Base-by-base conservation (phyloP, 257 asterid genomes). In the Paraleonurus japonicus region DNA sequence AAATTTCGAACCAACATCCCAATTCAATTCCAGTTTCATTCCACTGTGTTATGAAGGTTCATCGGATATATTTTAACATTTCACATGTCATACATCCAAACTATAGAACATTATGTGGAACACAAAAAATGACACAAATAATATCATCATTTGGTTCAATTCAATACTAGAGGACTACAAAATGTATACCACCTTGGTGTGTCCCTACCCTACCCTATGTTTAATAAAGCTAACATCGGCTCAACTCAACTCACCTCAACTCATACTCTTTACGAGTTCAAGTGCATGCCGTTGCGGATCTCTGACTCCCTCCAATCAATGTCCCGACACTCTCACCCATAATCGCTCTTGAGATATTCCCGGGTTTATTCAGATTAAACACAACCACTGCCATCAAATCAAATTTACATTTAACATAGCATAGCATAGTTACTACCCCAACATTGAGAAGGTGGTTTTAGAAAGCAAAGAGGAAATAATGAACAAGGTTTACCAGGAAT, bases 261-360 rank as follows among this genome's bases (percentile, higher is more conserved):
- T 9, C 53, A 24, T 60, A 35, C 13, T 35, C 13, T 17, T 8
- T 51, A 2, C 3, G 28, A 41, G 48, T 51, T 83, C 81, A 82
- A 74, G 81, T 73, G 72, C 35, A 67, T 27, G 85, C 79, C 37
- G 85, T 68, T 13, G 83, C 80, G 1, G 80, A 63, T 76, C 82
- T 81, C 73, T 62, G 76, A 39, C 83, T 48, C 60, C 80, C 85
- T 59, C 96, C 96, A 50, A 90, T 89, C 55, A 89, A 73, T 2
- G 98, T 88, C 57, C 98, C 96, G 0, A 90, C 96, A 30, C 79
- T 78, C 65, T 92, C 98, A 59, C 98, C 98, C 68, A 63, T 76
- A 47, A 93, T 88, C 54, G 99, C 99, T 82, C 80, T 88, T 0
- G 98, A 77, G 65, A 94, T 91, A 76, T 91, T 91, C 1, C 96